Conservation (phyloP, 2,329 filamentous ascomycete genomes). For the Xylaria arbuscula region DNA sequence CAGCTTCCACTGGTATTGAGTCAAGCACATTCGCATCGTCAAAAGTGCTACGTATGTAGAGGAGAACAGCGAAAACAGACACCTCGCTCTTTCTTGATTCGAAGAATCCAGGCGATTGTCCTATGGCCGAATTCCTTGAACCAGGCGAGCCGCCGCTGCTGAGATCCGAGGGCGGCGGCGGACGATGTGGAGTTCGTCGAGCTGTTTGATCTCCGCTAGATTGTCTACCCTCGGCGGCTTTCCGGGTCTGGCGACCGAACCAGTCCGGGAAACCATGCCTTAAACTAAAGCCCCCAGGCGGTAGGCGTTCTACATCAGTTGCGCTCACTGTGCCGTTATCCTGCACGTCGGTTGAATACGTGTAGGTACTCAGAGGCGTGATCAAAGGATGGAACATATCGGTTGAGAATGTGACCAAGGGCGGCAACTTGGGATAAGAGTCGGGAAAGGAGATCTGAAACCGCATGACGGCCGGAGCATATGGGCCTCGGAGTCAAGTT, state of each 20-base stretch:
- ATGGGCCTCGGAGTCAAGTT: conserved; percentile 73
- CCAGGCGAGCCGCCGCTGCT: conserved; percentile 43
- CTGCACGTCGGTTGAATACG: conserved; percentile 83
- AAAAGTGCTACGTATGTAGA: conserved; percentile 86
- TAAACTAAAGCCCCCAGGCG: conserved; percentile 89
- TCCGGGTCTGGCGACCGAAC: conserved; percentile 73
- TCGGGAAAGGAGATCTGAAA: conserved; percentile 91
- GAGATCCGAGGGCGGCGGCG: conserved; percentile 45
- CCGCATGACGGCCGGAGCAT: conserved; percentile 85
- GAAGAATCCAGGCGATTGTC: conserved; percentile 53
- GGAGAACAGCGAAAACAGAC: conserved; percentile 75
- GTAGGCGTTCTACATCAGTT: conserved; percentile 82
- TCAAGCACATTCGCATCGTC: conserved; percentile 82
- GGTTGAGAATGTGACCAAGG: conserved; percentile 86
- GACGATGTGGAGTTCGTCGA: conserved; percentile 47
- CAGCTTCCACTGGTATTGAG: conserved; percentile 79
- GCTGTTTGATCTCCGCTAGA: conserved; percentile 55
- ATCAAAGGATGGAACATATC: conserved; percentile 96
- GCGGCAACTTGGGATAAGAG: conserved; percentile 81
- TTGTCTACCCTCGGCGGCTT: conserved; percentile 53
- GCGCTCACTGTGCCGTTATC: conserved; percentile 83
- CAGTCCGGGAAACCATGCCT: conserved; percentile 90
- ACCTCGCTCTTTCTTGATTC: conserved; percentile 57
- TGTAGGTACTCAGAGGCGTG: conserved; percentile 93
- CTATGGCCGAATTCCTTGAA: conserved; percentile 46